Base-by-base conservation (phyloP, 192 early-diverging fungal species). In the Rhizophagus clarus region DNA sequence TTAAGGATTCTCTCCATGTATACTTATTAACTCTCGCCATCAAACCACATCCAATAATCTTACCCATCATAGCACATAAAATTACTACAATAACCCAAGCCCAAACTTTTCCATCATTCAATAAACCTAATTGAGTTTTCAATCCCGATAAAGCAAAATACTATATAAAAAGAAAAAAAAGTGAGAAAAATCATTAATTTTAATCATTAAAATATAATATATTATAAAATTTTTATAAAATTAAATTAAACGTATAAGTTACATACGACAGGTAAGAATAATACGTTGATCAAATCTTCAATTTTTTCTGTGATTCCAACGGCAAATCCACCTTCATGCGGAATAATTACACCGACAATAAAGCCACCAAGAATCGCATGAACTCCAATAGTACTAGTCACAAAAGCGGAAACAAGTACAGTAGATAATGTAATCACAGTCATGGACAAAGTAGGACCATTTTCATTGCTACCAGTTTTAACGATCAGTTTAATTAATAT, bases 281-380 rank as follows among this genome's bases (percentile, higher is more conserved):
- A 80, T 51, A 97, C 91, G 60, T 88, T 89, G 29, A 97, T 87
- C 4, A 97, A 79, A 83, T 99, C 97, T 79, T 99, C 97, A 67
- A 97, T 93, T 85, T 96, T 96, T 81, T 97, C 95, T 5, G 94
- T 95, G 11, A 99, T 89, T 37, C 90, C 89, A 74, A 96, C 88
- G 2, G 97, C 92, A 79, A 99, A 94, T 14, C 95, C 94, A 74
- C 90, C 88, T 60, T 96, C 93, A 83, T 97, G 95, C 6, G 97
- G 97, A 24, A 93, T 88, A 37, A 96, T 94, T 24, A 97, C 88
- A 24, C 97, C 97, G 7, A 91, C 88, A 5, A 99, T 71, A 79
- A 98, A 98, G 1, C 90, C 94, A 56, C 97, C 97, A 91, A 99
- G 98, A 80, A 99, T 97, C 28, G 93, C 86, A 84, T 99, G 95